Conservation (phyloP, 2,329 filamentous ascomycete species). For the Fonsecaea monophora region DNA sequence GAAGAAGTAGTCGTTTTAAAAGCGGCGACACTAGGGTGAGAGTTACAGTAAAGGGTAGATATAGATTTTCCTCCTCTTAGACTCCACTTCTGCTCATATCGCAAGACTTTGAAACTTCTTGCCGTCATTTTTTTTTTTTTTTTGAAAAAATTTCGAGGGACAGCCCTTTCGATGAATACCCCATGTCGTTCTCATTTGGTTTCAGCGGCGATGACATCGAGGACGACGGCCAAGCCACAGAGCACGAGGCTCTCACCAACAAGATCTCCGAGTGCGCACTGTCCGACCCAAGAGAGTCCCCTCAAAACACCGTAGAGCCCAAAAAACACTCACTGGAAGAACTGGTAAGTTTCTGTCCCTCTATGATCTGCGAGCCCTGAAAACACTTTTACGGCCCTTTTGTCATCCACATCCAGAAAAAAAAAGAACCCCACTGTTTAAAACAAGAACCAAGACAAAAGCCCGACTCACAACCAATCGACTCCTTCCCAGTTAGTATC, state of each 20-base stretch:
- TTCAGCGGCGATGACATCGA: slow-evolving; percentile 67
- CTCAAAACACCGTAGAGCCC: slow-evolving; percentile 37
- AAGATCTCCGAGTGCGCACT: slow-evolving; percentile 26
- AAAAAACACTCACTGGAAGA: slow-evolving; percentile 55
- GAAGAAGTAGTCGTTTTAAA: no score
- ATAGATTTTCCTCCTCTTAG: no score
- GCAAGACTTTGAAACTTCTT: not conserved
- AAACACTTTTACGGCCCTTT: not conserved
- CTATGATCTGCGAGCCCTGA: not conserved
- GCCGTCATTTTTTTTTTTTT: not conserved
- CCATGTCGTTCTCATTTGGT: slow-evolving; percentile 60
- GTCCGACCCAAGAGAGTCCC: slow-evolving; percentile 26
- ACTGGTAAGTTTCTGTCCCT: slow-evolving; percentile 50
- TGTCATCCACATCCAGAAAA: not conserved
- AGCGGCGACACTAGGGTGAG: no score
- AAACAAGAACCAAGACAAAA: not conserved
- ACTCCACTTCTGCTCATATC: no score
- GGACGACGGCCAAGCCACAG: slow-evolving; percentile 47
- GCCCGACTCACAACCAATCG: slow-evolving; percentile 7
- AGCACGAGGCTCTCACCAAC: slow-evolving; percentile 19
- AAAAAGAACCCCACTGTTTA: not conserved
- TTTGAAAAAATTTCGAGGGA: no score
- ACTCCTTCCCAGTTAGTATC: slow-evolving; percentile 22
- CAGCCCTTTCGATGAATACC: not conserved
- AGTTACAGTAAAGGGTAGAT: no score